Evolutionary conservation across 768 basidiomycete species (phyloP), one percentile per base, ranked within the genome.

Genomic region (Psilocybe tampanensis): DNA sequence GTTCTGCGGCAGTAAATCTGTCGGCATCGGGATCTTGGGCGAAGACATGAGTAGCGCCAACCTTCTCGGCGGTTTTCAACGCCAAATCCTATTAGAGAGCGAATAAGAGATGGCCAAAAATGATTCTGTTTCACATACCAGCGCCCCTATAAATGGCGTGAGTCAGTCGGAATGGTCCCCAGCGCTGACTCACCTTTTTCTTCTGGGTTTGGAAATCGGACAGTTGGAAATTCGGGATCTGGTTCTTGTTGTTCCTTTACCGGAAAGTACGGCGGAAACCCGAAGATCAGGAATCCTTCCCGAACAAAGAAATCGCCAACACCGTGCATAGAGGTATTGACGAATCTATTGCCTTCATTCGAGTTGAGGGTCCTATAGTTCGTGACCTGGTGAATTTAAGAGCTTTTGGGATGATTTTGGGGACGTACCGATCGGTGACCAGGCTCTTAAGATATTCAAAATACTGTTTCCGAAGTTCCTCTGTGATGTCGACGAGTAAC

Each of bases 21-120:
- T 95, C 94, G 3, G 89, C 83, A 65, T 95, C 94, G 0, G 94
- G 94, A 70, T 95, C 94, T 68, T 95, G 93, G 2, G 94, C 92
- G 17, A 95, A 74, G 1, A 95, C 86, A 66, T 93, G 87, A 21
- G 70, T 67, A 3, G 83, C 84, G 0, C 76, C 78, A 17, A 75
- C 72, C 2, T 63, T 58, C 24, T 85, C 74, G 2, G 92, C 94
- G 0, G 83, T 86, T 8, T 69, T 63, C 48, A 94, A 72, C 1
- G 93, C 92, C 3, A 88, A 76, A 64, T 92, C 84, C 92, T 94
- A 60, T 52, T 36, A 29, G 26, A 17, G 26, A 24, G 52, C 33
- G 17, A 12, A 48, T 18, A 48, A 32, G 58, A 15, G 15, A 11
- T 13, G 21, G n/a, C 7, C 33, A 48, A 43, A 23, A 44, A 48